Evolutionary conservation across 2,329 filamentous ascomycete genomes (phyloP).

Genomic region (Stagonosporopsis tanaceti): DNA sequence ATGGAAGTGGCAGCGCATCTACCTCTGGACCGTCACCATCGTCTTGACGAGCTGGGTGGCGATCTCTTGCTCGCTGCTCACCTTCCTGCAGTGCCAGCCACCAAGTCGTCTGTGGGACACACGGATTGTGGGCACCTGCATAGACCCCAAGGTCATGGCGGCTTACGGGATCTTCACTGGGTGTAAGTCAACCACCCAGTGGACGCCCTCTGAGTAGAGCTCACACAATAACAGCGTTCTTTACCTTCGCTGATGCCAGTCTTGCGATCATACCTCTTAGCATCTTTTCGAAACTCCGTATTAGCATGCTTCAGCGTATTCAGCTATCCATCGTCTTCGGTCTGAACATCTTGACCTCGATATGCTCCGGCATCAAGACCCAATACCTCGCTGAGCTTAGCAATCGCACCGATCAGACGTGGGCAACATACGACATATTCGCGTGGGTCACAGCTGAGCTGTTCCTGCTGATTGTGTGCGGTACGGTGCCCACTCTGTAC

Average conservation of each 20-base stretch:
- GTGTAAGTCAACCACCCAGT: neutral
- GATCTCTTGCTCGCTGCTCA: constrained; percentile 13
- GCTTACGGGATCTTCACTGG: constrained; percentile 11
- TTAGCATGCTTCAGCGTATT: constrained; percentile 3
- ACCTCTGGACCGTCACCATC: constrained; percentile 12
- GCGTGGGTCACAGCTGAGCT: constrained; percentile 15
- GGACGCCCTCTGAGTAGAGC: neutral
- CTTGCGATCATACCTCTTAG: constrained; percentile 10
- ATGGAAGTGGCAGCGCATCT: constrained; percentile 11
- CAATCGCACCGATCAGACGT: constrained; percentile 13
- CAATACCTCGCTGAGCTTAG: constrained; percentile 9
- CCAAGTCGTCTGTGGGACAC: constrained; percentile 7
- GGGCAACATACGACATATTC: constrained; percentile 16
- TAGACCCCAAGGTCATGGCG: constrained; percentile 7
- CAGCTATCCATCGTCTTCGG: constrained; percentile 15
- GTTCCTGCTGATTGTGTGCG: constrained; percentile 6
- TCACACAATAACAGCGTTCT: constrained; percentile 4
- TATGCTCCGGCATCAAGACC: constrained; percentile 17
- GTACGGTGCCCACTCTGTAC: constrained; percentile 4
- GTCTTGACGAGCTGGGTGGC: constrained; percentile 7
- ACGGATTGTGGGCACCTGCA: constrained; percentile 3
- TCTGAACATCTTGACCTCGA: constrained; percentile 12
- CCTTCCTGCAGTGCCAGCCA: constrained; percentile 11
- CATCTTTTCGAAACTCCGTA: constrained; percentile 10
- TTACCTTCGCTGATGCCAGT: constrained; percentile 9